Base-by-base conservation (phyloP, 495 filamentous ascomycete genomes). In the Aspergillus ostianus region DNA sequence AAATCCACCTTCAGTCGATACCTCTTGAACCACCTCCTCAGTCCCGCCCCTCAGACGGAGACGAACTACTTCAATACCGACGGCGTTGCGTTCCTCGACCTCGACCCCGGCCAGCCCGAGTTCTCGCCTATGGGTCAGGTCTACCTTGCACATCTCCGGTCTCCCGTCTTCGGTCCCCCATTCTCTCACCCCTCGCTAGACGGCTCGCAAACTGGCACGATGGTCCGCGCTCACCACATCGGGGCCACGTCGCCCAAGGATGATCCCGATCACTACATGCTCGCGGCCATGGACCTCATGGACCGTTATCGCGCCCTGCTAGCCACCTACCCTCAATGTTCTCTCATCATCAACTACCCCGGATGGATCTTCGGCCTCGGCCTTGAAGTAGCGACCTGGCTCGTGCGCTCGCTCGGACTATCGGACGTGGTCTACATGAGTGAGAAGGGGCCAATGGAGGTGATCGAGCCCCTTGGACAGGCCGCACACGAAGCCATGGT, bases 21-120 rank as follows among this genome's bases (percentile, higher is more conserved):
- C n/a, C 76, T 96, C 19, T 70, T 82, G 13, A 97, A 96, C 70
- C 82, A 84, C 59, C 76, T 93, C n/a, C 74, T 93, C 23, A 87
- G 85, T 20, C 74, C 69, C 29, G 64, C 70, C 6, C 73, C 73
- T 6, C 69, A 77, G 36, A 63, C 67, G 6, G 74, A 73, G 47
- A 69, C 68, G 8, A 66, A 67, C 44, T 67, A 69, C 60, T 63
- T 51, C 30, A 75, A 73, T 51, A 68, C 71, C 27, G 71, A 79
- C 49, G 74, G 71, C 5, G 82, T 90, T 9, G 83, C 82, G 51
- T 82, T 91, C 47, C 80, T 97, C 7, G 92, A 97, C 65, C 74
- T 96, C 6, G 92, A 97, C 64, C 89, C 91, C 2, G 89, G 88
- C 2, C 90, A 93, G 68, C 90, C 92, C 15, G 91, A 96, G 67